Evolutionary conservation across 306 rosid genomes (phyloP), one percentile per base, ranked within the genome.

Genomic region (Gleditsia sinensis): DNA sequence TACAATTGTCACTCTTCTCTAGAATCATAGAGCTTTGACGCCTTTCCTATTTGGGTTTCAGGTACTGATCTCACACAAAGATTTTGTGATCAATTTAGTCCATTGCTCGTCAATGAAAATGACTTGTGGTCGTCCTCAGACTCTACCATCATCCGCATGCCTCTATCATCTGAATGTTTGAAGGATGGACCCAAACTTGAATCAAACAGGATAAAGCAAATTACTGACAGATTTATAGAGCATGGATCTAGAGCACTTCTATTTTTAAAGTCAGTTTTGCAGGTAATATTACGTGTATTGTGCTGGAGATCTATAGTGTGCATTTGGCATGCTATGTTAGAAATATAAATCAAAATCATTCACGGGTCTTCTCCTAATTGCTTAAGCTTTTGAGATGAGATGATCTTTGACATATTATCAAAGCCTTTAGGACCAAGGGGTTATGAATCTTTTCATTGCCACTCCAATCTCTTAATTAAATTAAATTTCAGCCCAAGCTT

Each of bases 101-200:
- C 98, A 62, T 81, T 94, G 97, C 83, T 91, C 78, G 74, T 90
- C 64, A 87, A 87, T 78, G 94, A 73, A 61, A 80, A 80, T 78
- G 89, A 82, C 77, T 81, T 86, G 40, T 88, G 90, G 94, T 71
- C 96, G 7, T 80, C 83, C 69, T 79, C 81, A 24, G 92, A 89
- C 78, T 91, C 98, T 66, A 94, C 98, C 73, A 86, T 91, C 77
- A 91, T 94, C 68, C 98, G 98, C 27, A 94, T 94, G 97, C 98
- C 98, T 58, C 59, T 94, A 51, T 91, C 97, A 19, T 65, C 87
- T 60, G 91, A 86, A 53, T 84, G 83, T 75, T 77, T 83, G 81
- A 86, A 84, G 77, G 87, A 76, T 86, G 97, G 81, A 80, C 75
- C 86, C 36, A 87, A 86, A 81, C 56, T 79, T 75, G 97, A 86